These are phyloP conservation scores for Fonsecaea nubica DNA, from an alignment of 2,329 filamentous ascomycete genomes.

Conservation along the genomic window DNA sequence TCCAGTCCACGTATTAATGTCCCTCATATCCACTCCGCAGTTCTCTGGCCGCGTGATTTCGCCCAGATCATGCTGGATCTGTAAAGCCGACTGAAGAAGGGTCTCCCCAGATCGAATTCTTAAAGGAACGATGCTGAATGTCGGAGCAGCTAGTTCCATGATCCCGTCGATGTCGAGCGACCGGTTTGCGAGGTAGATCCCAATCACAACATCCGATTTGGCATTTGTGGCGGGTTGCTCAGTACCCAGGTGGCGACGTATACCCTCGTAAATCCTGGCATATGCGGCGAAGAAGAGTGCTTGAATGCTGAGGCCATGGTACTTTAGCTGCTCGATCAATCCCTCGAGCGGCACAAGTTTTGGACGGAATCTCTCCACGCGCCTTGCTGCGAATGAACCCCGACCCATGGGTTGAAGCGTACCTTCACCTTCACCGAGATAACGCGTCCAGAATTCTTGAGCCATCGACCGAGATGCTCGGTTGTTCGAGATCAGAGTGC, in stretches of 20 bases:
- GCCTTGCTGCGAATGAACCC: slow-evolving; percentile 32
- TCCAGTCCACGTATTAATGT: slow-evolving; percentile 78
- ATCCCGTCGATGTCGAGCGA: slow-evolving; percentile 59
- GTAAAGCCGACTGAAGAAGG: slow-evolving; percentile 60
- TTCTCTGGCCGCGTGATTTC: slow-evolving; percentile 64
- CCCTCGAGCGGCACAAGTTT: slow-evolving; percentile 50
- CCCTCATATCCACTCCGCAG: slow-evolving; percentile 68
- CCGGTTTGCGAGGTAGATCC: slow-evolving; percentile 84
- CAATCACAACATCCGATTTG: slow-evolving; percentile 64
- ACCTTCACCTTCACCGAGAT: slow-evolving; percentile 42
- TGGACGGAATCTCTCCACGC: slow-evolving; percentile 58
- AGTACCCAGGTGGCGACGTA: slow-evolving; percentile 41
- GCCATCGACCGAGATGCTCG: slow-evolving; percentile 23
- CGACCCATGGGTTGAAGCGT: not conserved
- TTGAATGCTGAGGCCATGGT: slow-evolving; percentile 70
- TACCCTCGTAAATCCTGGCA: slow-evolving; percentile 59
- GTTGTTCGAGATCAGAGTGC: slow-evolving; percentile 22
- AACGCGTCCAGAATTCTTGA: slow-evolving; percentile 53
- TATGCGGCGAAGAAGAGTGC: slow-evolving; percentile 77
- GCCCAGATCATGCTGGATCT: slow-evolving; percentile 72
- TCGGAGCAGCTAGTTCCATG: slow-evolving; percentile 67
- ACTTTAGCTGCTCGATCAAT: slow-evolving; percentile 52
- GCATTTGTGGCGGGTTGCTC: not conserved
- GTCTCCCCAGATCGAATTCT: slow-evolving; percentile 54
- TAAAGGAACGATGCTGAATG: slow-evolving; percentile 79